A percentile compares a stretch with the other conserved stretches of the same genome.
Conservation (phyloP, 257 asterid genomes). For the Solanum piurae region DNA sequence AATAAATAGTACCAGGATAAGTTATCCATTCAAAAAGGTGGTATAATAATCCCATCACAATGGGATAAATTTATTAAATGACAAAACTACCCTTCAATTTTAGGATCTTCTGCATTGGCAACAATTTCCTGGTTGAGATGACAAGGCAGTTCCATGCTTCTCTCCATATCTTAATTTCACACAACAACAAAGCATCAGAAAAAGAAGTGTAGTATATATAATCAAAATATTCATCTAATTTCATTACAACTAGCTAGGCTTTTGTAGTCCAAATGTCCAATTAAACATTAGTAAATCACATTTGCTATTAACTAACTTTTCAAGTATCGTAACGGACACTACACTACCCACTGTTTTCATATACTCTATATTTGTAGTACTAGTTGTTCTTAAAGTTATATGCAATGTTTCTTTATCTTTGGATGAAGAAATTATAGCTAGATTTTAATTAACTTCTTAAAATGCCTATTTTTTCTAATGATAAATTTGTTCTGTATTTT, state of each 20-base stretch:
- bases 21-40: too few relatives aligned
- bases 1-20: too few relatives aligned
- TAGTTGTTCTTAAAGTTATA: too few relatives aligned
- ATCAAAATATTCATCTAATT: background rate
- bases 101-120: conserved; percentile 10
- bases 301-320: too few relatives aligned
- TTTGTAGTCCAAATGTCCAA: background rate
- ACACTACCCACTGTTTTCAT: background rate
- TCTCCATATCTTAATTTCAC: conserved; percentile 13
- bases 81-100: background rate
- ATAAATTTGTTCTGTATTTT: too few relatives aligned
- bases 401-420: background rate
- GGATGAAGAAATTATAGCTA: background rate
- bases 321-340: background rate
- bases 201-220: background rate
- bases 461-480: background rate
- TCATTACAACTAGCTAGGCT: background rate
- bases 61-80: too few relatives aligned
- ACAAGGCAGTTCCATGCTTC: conserved; percentile 32
- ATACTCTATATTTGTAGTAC: background rate
- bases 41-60: too few relatives aligned
- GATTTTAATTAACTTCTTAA: too few relatives aligned
- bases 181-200: background rate
- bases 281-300: too few relatives aligned
- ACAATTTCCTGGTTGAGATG: conserved; percentile 11